Conservation (phyloP, 164 flowering plant species). For the Santalum album region DNA sequence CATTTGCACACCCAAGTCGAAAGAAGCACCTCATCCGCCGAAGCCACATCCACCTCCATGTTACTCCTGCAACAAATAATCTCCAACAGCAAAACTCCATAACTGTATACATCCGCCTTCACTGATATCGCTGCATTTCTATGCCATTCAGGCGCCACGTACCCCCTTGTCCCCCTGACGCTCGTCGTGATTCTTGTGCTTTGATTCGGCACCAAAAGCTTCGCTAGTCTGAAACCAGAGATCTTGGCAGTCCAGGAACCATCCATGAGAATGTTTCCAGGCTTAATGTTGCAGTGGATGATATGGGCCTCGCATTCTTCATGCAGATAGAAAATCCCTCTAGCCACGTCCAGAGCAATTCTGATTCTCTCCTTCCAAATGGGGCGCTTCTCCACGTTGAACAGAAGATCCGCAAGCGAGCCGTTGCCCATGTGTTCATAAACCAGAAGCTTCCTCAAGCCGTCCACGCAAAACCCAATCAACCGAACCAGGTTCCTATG, state of each 20-base stretch:
- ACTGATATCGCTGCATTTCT: conserved; percentile 4
- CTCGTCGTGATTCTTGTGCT: conserved; percentile 3
- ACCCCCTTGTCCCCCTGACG: conserved; percentile 15
- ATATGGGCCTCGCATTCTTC: conserved; percentile 15
- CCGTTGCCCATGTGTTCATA: conserved; percentile 25
- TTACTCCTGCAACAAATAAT: conserved; percentile 11
- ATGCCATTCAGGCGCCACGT: conserved; percentile 18
- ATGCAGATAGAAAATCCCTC: conserved; percentile 17
- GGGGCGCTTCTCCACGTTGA: conserved; percentile 6
- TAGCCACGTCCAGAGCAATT: conserved; percentile 13
- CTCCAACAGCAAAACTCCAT: conserved; percentile 12
- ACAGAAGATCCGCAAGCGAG: conserved; percentile 15
- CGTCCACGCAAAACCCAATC: conserved; percentile 15
- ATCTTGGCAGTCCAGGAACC: conserved; percentile 11
- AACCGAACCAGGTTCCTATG: conserved; percentile 19
- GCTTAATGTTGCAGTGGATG: conserved; percentile 21
- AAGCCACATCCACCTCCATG: conserved; percentile 7
- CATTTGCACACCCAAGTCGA: conserved; percentile 4
- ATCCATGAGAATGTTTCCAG: conserved; percentile 17
- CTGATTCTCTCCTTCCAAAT: conserved; percentile 10
- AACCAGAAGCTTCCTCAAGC: conserved; percentile 14
- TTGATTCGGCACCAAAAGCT: conserved; percentile 10
- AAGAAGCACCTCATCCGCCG: conserved; percentile 5
- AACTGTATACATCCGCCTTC: conserved; percentile 14
- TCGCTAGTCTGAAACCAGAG: conserved; percentile 16